These are phyloP conservation scores for Narthecium ossifragum DNA, from an alignment of 106 monocot genomes.

Conservation along the genomic window DNA sequence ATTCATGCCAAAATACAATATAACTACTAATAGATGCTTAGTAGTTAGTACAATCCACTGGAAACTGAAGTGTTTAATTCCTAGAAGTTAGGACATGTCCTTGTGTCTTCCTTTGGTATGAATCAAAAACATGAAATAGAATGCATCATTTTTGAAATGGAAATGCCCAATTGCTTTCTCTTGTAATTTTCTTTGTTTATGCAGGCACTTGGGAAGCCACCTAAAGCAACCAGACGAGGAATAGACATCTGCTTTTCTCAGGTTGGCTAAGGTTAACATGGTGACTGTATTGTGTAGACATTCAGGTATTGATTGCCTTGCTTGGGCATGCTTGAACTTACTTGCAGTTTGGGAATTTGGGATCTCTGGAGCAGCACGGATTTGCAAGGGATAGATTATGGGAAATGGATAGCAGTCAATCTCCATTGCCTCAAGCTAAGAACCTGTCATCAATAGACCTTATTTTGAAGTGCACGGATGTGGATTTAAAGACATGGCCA, in stretches of 20 bases:
- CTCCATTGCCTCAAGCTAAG: constrained; percentile 30
- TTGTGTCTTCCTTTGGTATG: no score
- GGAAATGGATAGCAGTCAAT: constrained; percentile 36
- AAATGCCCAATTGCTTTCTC: no score
- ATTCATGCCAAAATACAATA: no score
- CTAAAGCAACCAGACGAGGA: constrained; percentile 40
- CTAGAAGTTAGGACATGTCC: no score
- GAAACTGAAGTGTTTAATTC: no score
- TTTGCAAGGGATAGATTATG: constrained; percentile 63
- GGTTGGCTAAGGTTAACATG: constrained; percentile 17
- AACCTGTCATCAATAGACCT: constrained; percentile 46
- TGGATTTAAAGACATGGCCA: constrained; percentile 54
- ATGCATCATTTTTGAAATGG: no score
- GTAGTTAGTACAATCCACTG: no score
- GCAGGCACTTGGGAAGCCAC: constrained; percentile 40
- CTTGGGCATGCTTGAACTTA: not conserved
- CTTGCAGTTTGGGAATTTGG: constrained; percentile 47
- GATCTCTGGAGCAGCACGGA: constrained; percentile 49
- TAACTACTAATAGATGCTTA: no score
- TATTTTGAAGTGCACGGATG: constrained; percentile 51
- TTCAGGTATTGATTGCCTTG: not conserved
- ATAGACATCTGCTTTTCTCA: constrained; percentile 62
- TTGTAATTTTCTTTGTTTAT: constrained; percentile 7
- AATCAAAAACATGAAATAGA: no score
- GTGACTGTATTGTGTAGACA: not conserved